Evolutionary conservation across 768 basidiomycete species (phyloP).

Genomic region (Nevesoporus exiguus): DNA sequence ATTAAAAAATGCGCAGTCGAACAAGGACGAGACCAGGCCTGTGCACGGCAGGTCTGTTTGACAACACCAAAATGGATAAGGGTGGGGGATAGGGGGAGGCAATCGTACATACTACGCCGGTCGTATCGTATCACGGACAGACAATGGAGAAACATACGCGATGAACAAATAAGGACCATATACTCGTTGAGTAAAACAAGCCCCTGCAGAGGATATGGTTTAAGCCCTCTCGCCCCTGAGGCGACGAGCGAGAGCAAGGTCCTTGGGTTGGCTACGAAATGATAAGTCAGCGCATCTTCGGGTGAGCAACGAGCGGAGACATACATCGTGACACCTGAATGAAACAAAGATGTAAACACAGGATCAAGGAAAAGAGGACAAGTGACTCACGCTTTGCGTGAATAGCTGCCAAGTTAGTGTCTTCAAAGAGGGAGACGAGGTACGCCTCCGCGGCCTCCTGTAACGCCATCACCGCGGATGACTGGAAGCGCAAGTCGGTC

Average conservation of each 20-base stretch:
- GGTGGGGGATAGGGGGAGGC: slow-evolving; percentile 4
- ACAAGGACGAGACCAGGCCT: slow-evolving; percentile 2
- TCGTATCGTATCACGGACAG: slow-evolving; percentile 25
- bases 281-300: slow-evolving; percentile 15
- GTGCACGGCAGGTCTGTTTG: neutral
- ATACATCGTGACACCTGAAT: slow-evolving; percentile 54
- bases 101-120: slow-evolving; percentile 32
- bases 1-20: neutral
- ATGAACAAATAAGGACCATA: slow-evolving; percentile 9
- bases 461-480: slow-evolving; percentile 89
- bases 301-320: slow-evolving; percentile 17
- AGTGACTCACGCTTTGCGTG: slow-evolving; percentile 68
- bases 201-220: slow-evolving; percentile 15
- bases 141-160: slow-evolving; percentile 15
- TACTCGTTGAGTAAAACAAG: neutral
- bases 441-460: slow-evolving; percentile 93
- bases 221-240: slow-evolving; percentile 84
- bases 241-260: slow-evolving; percentile 82
- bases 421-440: slow-evolving; percentile 82
- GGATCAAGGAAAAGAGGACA: neutral
- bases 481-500: slow-evolving; percentile 95
- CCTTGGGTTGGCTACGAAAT: slow-evolving; percentile 71
- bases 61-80: slow-evolving; percentile 9
- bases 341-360: slow-evolving; percentile 10
- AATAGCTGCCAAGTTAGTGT: slow-evolving; percentile 89